Evolutionary conservation across 164 flowering plant genomes (phyloP).

Genomic region (Vitis riparia): DNA sequence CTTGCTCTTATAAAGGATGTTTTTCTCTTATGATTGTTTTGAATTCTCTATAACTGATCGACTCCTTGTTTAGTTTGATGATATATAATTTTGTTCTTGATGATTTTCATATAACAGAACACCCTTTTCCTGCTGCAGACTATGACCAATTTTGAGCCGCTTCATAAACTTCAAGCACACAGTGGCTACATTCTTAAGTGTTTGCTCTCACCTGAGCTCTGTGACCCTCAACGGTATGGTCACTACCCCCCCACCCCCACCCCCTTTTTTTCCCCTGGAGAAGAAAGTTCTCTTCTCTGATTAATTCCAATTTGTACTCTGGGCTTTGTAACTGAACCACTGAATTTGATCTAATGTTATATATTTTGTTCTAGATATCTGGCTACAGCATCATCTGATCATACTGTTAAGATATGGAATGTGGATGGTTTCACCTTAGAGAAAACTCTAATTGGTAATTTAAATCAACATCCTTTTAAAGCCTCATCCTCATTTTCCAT

Average conservation of each 20-base stretch:
- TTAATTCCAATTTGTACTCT: no score
- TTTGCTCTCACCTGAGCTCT: constrained; percentile 84
- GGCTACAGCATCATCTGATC: constrained; percentile 94
- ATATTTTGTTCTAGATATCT: constrained; percentile 51
- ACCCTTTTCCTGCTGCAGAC: constrained; percentile 50
- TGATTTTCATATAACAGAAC: no score
- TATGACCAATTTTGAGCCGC: constrained; percentile 95
- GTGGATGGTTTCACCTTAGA: constrained; percentile 93
- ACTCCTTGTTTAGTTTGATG: no score
- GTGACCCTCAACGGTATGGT: constrained; percentile 72
- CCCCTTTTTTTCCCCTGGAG: no score
- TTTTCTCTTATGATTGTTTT: no score
- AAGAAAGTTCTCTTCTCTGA: no score
- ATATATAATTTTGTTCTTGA: no score
- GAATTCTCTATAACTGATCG: no score
- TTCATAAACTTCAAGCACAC: constrained; percentile 92
- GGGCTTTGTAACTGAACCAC: no score
- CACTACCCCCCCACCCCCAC: neutral
- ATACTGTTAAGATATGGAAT: constrained; percentile 97
- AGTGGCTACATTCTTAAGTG: constrained; percentile 87
- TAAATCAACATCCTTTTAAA: no score
- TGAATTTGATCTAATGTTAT: neutral
- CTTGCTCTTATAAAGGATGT: neutral
- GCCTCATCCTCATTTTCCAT: neutral
- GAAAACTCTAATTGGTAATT: constrained; percentile 69